These are phyloP conservation scores for Pichia sp. DNA, from an alignment of 1,139 yeast species.

Conservation along the genomic window DNA sequence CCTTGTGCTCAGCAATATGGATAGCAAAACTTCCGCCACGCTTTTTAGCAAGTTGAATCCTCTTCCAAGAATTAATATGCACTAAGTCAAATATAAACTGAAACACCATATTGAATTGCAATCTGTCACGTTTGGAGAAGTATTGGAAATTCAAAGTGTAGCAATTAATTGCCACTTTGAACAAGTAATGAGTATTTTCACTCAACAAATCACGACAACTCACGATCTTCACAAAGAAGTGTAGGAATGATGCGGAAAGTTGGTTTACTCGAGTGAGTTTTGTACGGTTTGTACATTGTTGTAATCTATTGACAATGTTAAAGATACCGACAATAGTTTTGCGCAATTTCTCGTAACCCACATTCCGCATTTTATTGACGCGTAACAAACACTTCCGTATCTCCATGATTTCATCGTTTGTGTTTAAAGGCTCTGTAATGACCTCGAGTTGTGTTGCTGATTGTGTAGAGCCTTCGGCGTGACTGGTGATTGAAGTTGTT, in stretches of 20 bases:
- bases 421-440: too few relatives aligned
- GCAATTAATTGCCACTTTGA: slow-evolving; percentile 10
- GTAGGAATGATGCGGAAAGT: slow-evolving; percentile 5
- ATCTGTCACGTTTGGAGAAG: slow-evolving; percentile 4
- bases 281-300: background rate
- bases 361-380: background rate
- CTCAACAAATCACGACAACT: slow-evolving; percentile 2
- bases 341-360: background rate
- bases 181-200: slow-evolving; percentile 6
- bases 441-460: too few relatives aligned
- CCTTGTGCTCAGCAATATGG: slow-evolving; percentile 3
- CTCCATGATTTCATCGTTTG: background rate
- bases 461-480: too few relatives aligned
- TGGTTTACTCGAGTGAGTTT: slow-evolving; percentile 2
- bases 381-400: background rate
- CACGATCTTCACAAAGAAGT: slow-evolving; percentile 3
- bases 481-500: too few relatives aligned
- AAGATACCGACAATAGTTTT: background rate
- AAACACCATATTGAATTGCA: slow-evolving; percentile 6
- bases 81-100: slow-evolving; percentile 8
- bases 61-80: background rate
- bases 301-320: background rate
- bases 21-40: slow-evolving; percentile 2
- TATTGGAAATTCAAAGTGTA: slow-evolving; percentile 7
- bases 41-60: background rate